Base-by-base conservation (phyloP, 352 stramenopile species). In the Phytopythium montanum region DNA sequence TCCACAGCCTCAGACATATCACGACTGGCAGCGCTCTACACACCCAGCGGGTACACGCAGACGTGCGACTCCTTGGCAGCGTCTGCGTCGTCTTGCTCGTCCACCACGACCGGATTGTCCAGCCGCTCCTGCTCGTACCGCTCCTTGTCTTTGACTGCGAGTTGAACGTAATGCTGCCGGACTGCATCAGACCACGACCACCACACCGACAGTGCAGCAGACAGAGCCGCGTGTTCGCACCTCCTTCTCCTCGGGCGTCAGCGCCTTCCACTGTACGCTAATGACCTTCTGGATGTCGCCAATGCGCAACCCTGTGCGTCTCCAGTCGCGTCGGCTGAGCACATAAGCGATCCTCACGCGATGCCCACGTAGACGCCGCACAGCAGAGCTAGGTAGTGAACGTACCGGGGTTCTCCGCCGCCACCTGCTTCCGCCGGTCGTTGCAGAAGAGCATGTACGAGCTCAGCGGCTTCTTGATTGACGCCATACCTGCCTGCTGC, bases 201-300 rank as follows among this genome's bases (percentile, higher is more conserved):
- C 18, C 2, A 3, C 6, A 18, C 12, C 1, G 7, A n/a, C 12
- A 42, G 36, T n/a, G 16, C 6, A 14, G 16, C 23, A 23, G 28
- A 36, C 5, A 42, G 9, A 28, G n/a, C 25, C 5, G 28, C 12
- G 18, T 10, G 6, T 9, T 23, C 56, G 29, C 14, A 92, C 74
- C 55, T 96, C 77, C 45, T 96, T 96, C 58, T 98, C 74, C 25
- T 97, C 79, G 3, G 79, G 64, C 8, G 66, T 70, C 21, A 99
- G 73, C 45, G 75, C 77, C 18, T 90, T 90, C 96, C 96, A 99
- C 48, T 93, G 80, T 45, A 74, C 71, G 31, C 94, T 97, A 31
- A 98, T 87, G 19, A 92, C 65, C 69, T 97, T 97, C 52, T 97
- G 88, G 21, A 98, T 79, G 16, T 89, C 76, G 9, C 84, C 82